Percentiles rank a stretch among this genome's conserved stretches.
These are phyloP conservation scores for Rhynchosporium agropyri DNA, from an alignment of 2,329 filamentous ascomycete genomes.

Conservation along the genomic window DNA sequence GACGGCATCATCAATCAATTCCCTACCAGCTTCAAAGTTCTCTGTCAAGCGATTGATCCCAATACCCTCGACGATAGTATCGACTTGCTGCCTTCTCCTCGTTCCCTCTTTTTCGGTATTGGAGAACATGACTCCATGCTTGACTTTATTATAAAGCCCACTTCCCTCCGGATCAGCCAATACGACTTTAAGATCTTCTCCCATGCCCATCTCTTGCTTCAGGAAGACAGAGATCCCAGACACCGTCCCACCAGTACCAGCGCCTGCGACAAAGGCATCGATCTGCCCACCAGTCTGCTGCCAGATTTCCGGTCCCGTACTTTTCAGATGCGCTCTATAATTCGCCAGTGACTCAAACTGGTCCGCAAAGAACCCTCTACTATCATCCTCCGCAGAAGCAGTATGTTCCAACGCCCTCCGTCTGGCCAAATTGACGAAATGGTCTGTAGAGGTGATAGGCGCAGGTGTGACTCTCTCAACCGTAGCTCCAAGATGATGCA, in stretches of 20 bases:
- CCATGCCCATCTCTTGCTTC: constrained; percentile 59
- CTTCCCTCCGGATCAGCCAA: constrained; percentile 94
- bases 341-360: constrained; percentile 95
- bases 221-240: constrained; percentile 83
- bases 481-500: constrained; percentile 86
- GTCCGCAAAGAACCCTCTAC: constrained; percentile 88
- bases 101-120: constrained; percentile 88
- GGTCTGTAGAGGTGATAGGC: constrained; percentile 88
- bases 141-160: constrained; percentile 88
- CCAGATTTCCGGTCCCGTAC: constrained; percentile 89
- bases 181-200: constrained; percentile 62
- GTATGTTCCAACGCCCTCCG: constrained; percentile 77
- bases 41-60: constrained; percentile 93
- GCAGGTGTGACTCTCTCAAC: constrained; percentile 90
- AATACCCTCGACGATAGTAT: constrained; percentile 94
- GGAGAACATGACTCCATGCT: constrained; percentile 95
- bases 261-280: constrained; percentile 89
- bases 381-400: constrained; percentile 55
- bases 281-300: constrained; percentile 72
- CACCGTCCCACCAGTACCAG: constrained; percentile 92
- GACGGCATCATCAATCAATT: constrained; percentile 88
- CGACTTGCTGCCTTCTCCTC: constrained; percentile 84
- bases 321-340: constrained; percentile 78
- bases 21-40: constrained; percentile 86
- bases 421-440: constrained; percentile 92